These are phyloP conservation scores for Mucor lusitanicus DNA, from an alignment of 371 early-diverging fungal species.

Conservation along the genomic window DNA sequence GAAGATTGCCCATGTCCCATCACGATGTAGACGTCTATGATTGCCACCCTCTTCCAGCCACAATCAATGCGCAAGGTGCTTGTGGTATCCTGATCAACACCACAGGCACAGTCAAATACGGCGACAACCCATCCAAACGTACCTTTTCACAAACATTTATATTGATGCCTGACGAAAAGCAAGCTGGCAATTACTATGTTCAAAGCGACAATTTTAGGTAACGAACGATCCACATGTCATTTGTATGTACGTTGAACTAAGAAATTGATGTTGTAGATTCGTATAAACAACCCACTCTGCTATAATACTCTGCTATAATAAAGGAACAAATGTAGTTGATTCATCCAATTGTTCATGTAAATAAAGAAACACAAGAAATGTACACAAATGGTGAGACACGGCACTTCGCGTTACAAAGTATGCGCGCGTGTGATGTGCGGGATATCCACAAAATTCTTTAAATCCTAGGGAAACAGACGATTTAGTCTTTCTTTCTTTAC, in stretches of 20 bases:
- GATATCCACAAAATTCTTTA: background rate
- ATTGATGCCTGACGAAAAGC: conserved; percentile 59
- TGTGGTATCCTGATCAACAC: conserved; percentile 58
- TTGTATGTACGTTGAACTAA: background rate
- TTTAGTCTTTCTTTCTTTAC: background rate
- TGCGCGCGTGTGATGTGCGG: background rate
- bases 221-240: background rate
- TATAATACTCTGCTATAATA: background rate
- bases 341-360: background rate
- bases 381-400: background rate
- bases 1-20: conserved; percentile 60
- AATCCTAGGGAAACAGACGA: background rate
- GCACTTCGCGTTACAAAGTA: background rate
- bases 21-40: conserved; percentile 67
- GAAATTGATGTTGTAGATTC: conserved; percentile 4
- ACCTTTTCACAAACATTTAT: conserved; percentile 71
- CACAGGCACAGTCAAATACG: conserved; percentile 64
- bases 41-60: conserved; percentile 63
- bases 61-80: conserved; percentile 46
- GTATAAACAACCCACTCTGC: conserved; percentile 6
- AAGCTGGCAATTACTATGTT: conserved; percentile 56
- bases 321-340: background rate
- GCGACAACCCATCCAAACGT: conserved; percentile 51
- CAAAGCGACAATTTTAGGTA: conserved; percentile 63
- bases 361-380: background rate